Base-by-base conservation (phyloP, 2,329 filamentous ascomycete species). In the Hypoxylon sp. region DNA sequence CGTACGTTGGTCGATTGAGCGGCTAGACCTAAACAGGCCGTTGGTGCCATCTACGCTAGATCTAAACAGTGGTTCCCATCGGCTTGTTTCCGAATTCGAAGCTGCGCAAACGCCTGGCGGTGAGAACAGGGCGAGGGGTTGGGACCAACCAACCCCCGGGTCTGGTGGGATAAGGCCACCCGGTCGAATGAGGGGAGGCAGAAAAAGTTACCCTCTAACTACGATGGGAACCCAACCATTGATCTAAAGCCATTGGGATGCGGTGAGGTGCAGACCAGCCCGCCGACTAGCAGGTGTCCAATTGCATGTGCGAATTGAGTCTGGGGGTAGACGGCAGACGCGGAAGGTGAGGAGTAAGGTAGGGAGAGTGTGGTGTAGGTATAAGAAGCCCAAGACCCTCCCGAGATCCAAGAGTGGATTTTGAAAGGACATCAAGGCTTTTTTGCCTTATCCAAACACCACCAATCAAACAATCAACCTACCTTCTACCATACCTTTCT, bases 341-440 rank as follows among this genome's bases (percentile, higher is more conserved):
- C 31, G 35, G 26, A 46, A 55, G 40, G 51, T 41, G 48, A 40
- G 42, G 40, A 52, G 34, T 38, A 40, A n/a, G n/a, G n/a, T 32
- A 37, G 7, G 51, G 40, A 51, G 52, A 26, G 42, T 37, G 26
- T 20, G 27, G 20, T 37, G 26, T 20, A 23, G 20, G 49, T 59
- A 59, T 59, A 59, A 59, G 25, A 52, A 54, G 52, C 23, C n/a
- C 25, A 9, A 34, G 48, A 38, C 42, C 52, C 53, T 44, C 53
- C 32, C 29, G 21, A 31, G 13, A 30, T 11, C 15, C 41, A n/a
- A 37, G 30, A 45, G 21, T 45, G 41, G 41, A 25, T 40, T 59
- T 37, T 51, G 42, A 29, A 48, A 40, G 42, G 38, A 19, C 25
- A n/a, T n/a, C 31, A 44, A 47, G 45, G 56, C 49, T 49, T 51